phyloP scores from a whole-genome alignment of 192 early-diverging fungal genomes.

The Coemansia sp. region DNA sequence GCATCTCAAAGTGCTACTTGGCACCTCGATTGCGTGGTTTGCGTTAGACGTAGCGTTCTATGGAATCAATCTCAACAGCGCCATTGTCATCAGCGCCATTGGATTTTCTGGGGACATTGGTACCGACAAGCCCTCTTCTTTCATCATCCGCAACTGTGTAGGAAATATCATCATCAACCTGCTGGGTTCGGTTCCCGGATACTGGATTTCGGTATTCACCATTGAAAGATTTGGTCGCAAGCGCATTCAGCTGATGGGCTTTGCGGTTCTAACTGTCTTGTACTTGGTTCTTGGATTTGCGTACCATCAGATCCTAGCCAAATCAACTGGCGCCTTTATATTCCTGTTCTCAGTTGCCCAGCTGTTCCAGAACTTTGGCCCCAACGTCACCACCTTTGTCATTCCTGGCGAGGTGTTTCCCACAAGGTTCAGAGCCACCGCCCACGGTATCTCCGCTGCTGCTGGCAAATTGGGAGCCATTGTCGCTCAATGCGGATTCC shows the following conservation, averaged over 20 bases:
- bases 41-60: constrained; percentile 75
- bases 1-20: constrained; percentile 74
- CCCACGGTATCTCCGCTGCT: constrained; percentile 79
- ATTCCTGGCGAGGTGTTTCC: constrained; percentile 80
- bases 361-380: constrained; percentile 93
- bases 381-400: constrained; percentile 86
- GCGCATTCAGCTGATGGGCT: constrained; percentile 85
- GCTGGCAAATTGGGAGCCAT: constrained; percentile 76
- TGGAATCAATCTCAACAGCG: constrained; percentile 76
- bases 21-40: constrained; percentile 74
- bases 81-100: constrained; percentile 67
- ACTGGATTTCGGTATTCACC: constrained; percentile 87
- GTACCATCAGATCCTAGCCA: constrained; percentile 61
- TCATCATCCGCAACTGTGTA: constrained; percentile 66
- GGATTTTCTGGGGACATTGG: constrained; percentile 54
- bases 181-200: constrained; percentile 87
- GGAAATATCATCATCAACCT: constrained; percentile 89
- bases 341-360: constrained; percentile 65
- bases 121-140: constrained; percentile 26
- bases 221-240: constrained; percentile 88
- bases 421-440: constrained; percentile 73
- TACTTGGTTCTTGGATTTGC: constrained; percentile 72
- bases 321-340: constrained; percentile 60
- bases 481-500: constrained; percentile 69
- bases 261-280: constrained; percentile 70